These are phyloP conservation scores for Inga laurina DNA, from an alignment of 306 rosid genomes.

Conservation along the genomic window DNA sequence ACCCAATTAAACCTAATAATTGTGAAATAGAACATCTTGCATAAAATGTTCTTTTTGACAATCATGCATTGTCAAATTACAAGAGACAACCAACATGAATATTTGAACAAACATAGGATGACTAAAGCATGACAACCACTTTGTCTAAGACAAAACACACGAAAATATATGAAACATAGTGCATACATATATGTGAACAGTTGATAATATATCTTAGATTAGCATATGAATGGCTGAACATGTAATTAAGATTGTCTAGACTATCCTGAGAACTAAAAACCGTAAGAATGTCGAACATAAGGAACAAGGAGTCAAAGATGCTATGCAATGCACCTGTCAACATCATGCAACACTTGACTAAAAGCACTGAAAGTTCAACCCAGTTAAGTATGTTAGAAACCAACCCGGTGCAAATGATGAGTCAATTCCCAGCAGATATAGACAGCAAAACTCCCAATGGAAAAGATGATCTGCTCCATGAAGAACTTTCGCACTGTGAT, in stretches of 20 bases:
- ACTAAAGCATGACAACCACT: not conserved
- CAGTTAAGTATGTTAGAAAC: slow-evolving; percentile 28
- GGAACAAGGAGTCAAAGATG: slow-evolving; percentile 3
- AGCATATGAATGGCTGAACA: not conserved
- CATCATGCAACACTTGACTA: not conserved
- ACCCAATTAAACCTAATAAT: not conserved
- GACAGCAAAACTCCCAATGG: slow-evolving; percentile 61
- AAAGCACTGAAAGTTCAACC: slow-evolving; percentile 4
- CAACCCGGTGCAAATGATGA: slow-evolving; percentile 81
- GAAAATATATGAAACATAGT: not conserved
- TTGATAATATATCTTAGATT: slow-evolving; percentile 4
- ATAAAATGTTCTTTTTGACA: not conserved
- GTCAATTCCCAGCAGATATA: slow-evolving; percentile 85
- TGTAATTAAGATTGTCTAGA: slow-evolving; percentile 2
- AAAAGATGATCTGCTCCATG: slow-evolving; percentile 51
- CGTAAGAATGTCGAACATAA: not conserved
- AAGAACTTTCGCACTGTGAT: slow-evolving; percentile 43
- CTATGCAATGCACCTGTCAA: not conserved
- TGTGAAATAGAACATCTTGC: not conserved
- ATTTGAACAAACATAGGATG: not conserved
- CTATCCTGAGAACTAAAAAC: slow-evolving; percentile 1
- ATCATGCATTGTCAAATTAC: not conserved
- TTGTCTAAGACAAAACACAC: not conserved
- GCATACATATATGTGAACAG: not conserved
- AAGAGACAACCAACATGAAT: not conserved